phyloP scores from a whole-genome alignment of 352 stramenopile species.

The Pythium phragmitis region DNA sequence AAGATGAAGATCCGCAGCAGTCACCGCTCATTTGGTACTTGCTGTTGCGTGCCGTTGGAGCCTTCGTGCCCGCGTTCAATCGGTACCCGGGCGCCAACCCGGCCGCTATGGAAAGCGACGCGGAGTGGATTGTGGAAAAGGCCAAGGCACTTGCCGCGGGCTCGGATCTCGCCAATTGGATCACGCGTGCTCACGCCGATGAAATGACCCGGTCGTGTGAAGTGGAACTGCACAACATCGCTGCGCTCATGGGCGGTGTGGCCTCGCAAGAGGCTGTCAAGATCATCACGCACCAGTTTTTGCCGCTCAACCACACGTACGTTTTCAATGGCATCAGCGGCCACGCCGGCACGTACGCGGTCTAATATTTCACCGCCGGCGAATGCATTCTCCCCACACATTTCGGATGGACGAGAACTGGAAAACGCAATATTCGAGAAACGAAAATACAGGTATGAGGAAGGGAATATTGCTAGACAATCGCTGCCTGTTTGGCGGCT shows the following conservation, averaged over 20 bases:
- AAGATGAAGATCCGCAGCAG: constrained; percentile 80
- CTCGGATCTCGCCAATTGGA: constrained; percentile 39
- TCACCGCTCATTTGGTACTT: constrained; percentile 96
- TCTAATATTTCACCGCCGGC: constrained; percentile 38
- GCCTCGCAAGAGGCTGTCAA: constrained; percentile 98
- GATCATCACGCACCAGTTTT: constrained; percentile 97
- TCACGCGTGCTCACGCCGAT: constrained; percentile 73
- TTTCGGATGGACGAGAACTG: background rate
- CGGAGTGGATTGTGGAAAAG: constrained; percentile 56
- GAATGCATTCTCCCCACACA: too few relatives aligned
- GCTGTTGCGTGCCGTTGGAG: constrained; percentile 78
- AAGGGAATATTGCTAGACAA: background rate
- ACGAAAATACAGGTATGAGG: constrained; percentile 6
- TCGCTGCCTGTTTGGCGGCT: background rate
- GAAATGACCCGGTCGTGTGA: constrained; percentile 93
- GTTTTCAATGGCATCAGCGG: constrained; percentile 97
- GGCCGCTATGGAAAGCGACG: constrained; percentile 51
- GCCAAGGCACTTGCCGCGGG: constrained; percentile 38
- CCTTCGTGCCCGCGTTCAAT: constrained; percentile 47
- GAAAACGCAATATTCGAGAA: background rate
- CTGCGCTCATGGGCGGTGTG: constrained; percentile 94
- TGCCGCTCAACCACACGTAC: constrained; percentile 97
- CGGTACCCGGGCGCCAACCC: constrained; percentile 85
- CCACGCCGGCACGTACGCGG: constrained; percentile 59
- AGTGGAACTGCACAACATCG: constrained; percentile 93